Percentiles rank a stretch among this genome's conserved stretches.
These are phyloP conservation scores for Cystobasidium pallidum DNA, from an alignment of 1,284 basidiomycete genomes.

Conservation along the genomic window DNA sequence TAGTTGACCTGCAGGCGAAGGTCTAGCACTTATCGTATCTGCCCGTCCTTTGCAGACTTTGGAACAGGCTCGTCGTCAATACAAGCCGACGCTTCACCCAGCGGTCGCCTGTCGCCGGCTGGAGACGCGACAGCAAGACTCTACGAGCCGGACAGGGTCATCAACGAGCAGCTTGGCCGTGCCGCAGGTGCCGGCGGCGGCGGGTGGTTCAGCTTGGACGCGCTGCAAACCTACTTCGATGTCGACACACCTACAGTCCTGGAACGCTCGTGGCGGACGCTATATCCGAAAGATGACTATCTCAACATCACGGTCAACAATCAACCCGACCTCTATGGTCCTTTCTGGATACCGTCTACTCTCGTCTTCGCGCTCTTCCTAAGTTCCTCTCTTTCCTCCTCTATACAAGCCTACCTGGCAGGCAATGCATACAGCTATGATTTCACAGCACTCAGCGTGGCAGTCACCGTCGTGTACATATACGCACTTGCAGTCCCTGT, in stretches of 20 bases:
- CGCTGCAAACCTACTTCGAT: slow-evolving; percentile 61
- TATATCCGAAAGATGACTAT: slow-evolving; percentile 59
- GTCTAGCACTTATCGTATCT: neutral
- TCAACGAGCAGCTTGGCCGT: slow-evolving; percentile 35
- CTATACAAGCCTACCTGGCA: slow-evolving; percentile 78
- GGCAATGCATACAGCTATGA: slow-evolving; percentile 71
- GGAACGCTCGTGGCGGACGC: slow-evolving; percentile 58
- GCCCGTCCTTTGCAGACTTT: slow-evolving; percentile 24
- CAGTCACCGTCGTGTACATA: slow-evolving; percentile 77
- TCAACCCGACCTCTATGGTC: slow-evolving; percentile 64
- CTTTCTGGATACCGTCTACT: slow-evolving; percentile 93
- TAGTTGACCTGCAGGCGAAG: neutral
- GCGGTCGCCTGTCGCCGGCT: slow-evolving; percentile 30
- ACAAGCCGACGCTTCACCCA: slow-evolving; percentile 24
- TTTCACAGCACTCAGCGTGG: slow-evolving; percentile 78
- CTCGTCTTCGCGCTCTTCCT: slow-evolving; percentile 87
- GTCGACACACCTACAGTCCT: slow-evolving; percentile 58
- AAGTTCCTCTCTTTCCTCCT: slow-evolving; percentile 82
- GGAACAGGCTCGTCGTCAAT: slow-evolving; percentile 35
- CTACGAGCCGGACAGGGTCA: slow-evolving; percentile 34
- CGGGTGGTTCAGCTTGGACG: slow-evolving; percentile 58
- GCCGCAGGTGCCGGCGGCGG: slow-evolving; percentile 18
- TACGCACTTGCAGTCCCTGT: slow-evolving; percentile 81
- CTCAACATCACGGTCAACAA: slow-evolving; percentile 59
- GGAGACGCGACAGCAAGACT: slow-evolving; percentile 39